Base-by-base conservation (phyloP, 2,329 filamentous ascomycete species). In the Colletotrichum scovillei region DNA sequence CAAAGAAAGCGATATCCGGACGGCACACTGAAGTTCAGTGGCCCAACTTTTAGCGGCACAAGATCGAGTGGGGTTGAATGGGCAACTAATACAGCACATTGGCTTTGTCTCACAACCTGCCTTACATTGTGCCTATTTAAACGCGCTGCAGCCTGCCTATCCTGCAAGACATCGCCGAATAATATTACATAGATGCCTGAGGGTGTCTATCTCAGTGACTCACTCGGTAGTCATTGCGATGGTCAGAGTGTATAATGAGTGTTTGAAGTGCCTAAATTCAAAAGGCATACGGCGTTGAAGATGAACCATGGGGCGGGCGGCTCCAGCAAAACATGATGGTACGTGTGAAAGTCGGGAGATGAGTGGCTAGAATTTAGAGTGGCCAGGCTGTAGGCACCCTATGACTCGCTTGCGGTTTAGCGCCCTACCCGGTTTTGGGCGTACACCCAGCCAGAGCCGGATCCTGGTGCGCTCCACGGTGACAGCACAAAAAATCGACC, bases 351-450 rank as follows among this genome's bases (percentile, higher is more conserved):
- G 19, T 32, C n/a, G 19, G 53, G 32, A 28, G 38, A 38, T 55
- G 63, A 28, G 14, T n/a, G 49, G 30, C 46, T 22, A 52, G 14
- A 19, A 42, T 19, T 42, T 42, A 19, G 46, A 42, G 59, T 55
- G 66, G 58, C 65, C 26, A 69, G 66, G 66, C 53, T 69, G 59
- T 42, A 58, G 14, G 58, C 35, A 32, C 56, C 49, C 35, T 69
- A 69, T 72, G 69, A 64, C 69, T 72, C 69, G 69, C 69, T 72
- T 72, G 69, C 66, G 66, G 69, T 63, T 58, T 72, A 72, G 69
- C 69, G 69, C 69, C 69, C 69, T 72, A 72, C 59, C 53, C 65
- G 52, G 69, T 49, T 72, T 68, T 68, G 57, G 64, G 49, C 32
- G 63, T 63, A 26, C 57, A 60, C 65, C 69, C 69, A 69, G 64